These are phyloP conservation scores for Beta lomatogona DNA, from an alignment of 179 eudicot genomes.

Conservation along the genomic window DNA sequence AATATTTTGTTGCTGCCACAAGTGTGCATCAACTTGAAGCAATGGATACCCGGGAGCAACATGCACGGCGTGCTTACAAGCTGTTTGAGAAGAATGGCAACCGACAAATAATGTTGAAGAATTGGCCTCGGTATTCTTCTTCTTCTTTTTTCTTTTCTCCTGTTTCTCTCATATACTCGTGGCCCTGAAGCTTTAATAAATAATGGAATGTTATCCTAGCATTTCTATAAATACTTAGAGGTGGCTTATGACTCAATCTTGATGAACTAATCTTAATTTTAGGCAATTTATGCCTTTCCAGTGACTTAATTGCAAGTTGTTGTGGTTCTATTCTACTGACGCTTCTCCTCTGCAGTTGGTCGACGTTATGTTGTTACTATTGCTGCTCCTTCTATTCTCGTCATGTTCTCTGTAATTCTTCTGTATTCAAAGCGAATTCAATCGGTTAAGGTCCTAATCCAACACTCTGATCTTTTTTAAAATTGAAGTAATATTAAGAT, in stretches of 20 bases:
- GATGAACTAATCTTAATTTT: not conserved
- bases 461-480: too few relatives aligned
- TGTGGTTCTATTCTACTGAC: too few relatives aligned
- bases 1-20: slow-evolving; percentile 70
- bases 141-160: slow-evolving; percentile 2
- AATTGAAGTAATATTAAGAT: too few relatives aligned
- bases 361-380: too few relatives aligned
- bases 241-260: not conserved
- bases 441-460: too few relatives aligned
- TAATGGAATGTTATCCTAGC: not conserved
- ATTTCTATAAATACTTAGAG: not conserved
- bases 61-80: slow-evolving; percentile 69
- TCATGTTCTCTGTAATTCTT: too few relatives aligned
- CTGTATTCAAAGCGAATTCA: too few relatives aligned
- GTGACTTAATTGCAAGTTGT: not conserved
- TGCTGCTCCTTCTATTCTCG: too few relatives aligned
- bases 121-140: slow-evolving; percentile 65
- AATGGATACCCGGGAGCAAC: slow-evolving; percentile 72
- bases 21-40: slow-evolving; percentile 81
- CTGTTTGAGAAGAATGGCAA: slow-evolving; percentile 87
- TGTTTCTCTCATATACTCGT: not conserved
- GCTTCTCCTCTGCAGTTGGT: too few relatives aligned
- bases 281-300: not conserved
- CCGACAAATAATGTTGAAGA: slow-evolving; percentile 85
- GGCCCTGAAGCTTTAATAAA: not conserved